Conservation (phyloP, 2,329 filamentous ascomycete genomes). For the Grosmannia penicillata region DNA sequence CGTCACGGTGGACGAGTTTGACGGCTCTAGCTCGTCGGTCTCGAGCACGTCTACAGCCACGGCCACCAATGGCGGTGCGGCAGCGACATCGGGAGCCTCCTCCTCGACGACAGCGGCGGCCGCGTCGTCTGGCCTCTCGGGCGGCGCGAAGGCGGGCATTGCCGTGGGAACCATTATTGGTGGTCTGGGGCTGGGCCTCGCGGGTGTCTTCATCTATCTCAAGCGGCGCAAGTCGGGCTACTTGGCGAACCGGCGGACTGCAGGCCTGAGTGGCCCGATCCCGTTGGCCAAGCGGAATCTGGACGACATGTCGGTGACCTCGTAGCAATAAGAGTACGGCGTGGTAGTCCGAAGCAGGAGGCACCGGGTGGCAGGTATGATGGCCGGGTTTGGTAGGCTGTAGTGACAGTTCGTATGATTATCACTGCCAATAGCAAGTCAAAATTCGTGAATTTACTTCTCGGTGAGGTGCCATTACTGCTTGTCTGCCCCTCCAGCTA, state of each 20-base stretch:
- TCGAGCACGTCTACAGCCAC: background rate
- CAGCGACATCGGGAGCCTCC: background rate
- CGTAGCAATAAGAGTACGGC: no score
- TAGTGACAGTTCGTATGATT: no score
- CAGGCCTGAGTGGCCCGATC: conserved; percentile 5
- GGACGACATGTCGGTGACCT: conserved; percentile 4
- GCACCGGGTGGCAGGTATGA: no score
- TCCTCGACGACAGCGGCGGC: background rate
- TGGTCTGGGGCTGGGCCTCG: background rate
- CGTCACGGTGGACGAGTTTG: conserved; percentile 15
- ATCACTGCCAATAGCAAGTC: no score
- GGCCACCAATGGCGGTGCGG: background rate
- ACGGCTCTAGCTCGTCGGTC: conserved; percentile 1
- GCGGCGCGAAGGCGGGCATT: conserved; percentile 21
- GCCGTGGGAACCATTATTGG: conserved; percentile 20
- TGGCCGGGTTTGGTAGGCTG: no score
- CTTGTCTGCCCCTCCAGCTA: no score
- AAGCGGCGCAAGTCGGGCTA: conserved; percentile 5
- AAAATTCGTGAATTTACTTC: no score
- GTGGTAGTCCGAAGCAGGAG: no score
- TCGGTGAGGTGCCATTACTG: no score
- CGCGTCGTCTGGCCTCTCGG: conserved; percentile 14
- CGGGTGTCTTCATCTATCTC: conserved; percentile 1
- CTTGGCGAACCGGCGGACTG: conserved; percentile 3
- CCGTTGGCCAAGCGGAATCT: conserved; percentile 7